Conservation (phyloP, 257 asterid species). For the Perilla frutescens region DNA sequence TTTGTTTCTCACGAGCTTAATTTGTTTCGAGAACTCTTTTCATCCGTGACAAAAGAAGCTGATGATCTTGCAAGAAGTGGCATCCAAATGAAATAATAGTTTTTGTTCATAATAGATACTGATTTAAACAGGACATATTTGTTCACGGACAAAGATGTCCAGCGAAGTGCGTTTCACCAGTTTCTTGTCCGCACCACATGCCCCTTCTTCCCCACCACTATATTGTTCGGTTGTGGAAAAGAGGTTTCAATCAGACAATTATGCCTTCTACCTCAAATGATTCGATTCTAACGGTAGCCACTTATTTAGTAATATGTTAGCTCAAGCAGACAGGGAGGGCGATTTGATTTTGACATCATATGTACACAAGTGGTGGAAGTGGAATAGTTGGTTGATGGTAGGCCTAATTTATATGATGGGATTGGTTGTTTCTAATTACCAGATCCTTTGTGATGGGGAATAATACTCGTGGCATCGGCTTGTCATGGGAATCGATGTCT, state of each 20-base stretch:
- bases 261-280: not conserved
- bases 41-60: slow-evolving; percentile 16
- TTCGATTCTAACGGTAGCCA: not conserved
- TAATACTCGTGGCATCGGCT: not conserved
- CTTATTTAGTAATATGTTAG: not conserved
- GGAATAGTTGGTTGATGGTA: slow-evolving; percentile 9
- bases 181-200: not conserved
- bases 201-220: not conserved
- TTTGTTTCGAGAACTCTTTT: slow-evolving; percentile 21
- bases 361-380: slow-evolving; percentile 8
- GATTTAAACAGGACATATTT: not conserved
- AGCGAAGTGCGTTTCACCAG: not conserved
- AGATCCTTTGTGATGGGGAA: slow-evolving; percentile 11
- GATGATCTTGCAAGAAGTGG: slow-evolving; percentile 17
- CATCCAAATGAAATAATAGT: not conserved
- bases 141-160: not conserved
- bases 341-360: no score
- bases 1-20: slow-evolving; percentile 17
- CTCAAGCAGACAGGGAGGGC: no score
- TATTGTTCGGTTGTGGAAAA: not conserved
- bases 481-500: not conserved
- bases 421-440: not conserved
- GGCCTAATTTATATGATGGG: not conserved
- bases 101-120: slow-evolving; percentile 7
- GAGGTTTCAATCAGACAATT: not conserved